Base-by-base conservation (phyloP, 2,329 filamentous ascomycete species). In the Stemphylium lycopersici region DNA sequence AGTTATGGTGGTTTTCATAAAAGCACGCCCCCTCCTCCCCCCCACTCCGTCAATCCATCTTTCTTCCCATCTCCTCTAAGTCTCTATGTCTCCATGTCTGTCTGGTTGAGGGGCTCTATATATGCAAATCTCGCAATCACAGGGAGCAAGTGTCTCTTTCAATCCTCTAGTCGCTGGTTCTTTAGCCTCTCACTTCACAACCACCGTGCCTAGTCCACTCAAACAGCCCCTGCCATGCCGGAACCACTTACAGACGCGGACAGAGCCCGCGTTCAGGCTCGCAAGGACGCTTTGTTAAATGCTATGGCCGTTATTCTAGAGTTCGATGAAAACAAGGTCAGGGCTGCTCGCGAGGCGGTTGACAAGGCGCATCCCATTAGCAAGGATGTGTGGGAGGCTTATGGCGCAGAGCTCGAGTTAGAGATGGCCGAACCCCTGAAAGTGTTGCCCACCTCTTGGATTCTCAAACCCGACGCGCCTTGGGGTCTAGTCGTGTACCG, bases 401-500 rank as follows among this genome's bases (percentile, higher is more conserved):
- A 24, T 24, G 6, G 6, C 3, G 22, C 22, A 22, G 44, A 39
- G 24, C 5, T 13, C n/a, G 4, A 32, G 34, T 13, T 12, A 20
- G 15, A 32, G 20, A 26, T n/a, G 32, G 42, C 31, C 18, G 33
- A 32, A 7, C 34, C 34, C 12, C 24, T 39, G 44, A 24, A 7
- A 2, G 44, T 39, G 34, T 47, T 47, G 15, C 11, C 6, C 15
- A 7, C 32, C 10, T 10, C 5, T 15, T 3, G 8, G 12, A 20
- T 15, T 31, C 44, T 47, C 34, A 32, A 47, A 39, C 44, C 44
- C 11, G 26, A 47, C 16, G 44, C 36, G 26, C 26, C 44, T 47
- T 47, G 36, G 44, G 44, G 44, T 47, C 26, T 47, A 24, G 36
- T 22, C 12, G 26, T 47, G 44, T 47, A 47, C 36, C 36, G 44